These are phyloP conservation scores for Diatrype stigma DNA, from an alignment of 2,329 filamentous ascomycete genomes.

Conservation along the genomic window DNA sequence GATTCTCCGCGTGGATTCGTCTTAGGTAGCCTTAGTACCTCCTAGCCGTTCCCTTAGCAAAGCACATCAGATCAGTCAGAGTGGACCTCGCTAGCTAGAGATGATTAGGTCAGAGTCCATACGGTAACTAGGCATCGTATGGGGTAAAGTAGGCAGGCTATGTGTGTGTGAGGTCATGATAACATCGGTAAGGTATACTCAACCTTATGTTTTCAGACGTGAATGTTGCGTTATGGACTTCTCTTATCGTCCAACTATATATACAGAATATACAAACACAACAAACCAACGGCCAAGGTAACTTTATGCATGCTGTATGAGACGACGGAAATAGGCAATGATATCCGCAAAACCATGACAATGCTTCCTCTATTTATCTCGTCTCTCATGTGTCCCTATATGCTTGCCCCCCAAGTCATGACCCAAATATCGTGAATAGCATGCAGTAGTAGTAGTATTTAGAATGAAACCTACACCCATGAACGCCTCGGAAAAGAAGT, in stretches of 20 bases:
- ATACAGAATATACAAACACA: neutral
- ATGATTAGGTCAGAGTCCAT: too few species aligned
- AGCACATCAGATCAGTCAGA: neutral
- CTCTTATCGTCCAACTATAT: neutral
- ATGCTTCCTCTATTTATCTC: neutral
- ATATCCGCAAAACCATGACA: neutral
- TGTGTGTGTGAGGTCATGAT: too few species aligned
- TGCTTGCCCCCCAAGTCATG: neutral
- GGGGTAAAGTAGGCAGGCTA: too few species aligned
- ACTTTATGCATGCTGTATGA: too few species aligned
- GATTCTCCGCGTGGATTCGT: constrained; percentile 5
- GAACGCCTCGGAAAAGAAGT: neutral
- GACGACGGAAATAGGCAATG: too few species aligned
- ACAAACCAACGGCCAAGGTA: too few species aligned
- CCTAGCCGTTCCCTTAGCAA: too few species aligned
- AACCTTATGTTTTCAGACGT: too few species aligned
- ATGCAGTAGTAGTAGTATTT: neutral
- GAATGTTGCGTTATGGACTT: too few species aligned
- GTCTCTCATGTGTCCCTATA: neutral
- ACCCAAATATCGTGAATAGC: neutral
- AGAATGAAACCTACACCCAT: neutral
- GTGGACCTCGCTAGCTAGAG: neutral
- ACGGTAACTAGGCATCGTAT: too few species aligned
- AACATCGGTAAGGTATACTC: too few species aligned
- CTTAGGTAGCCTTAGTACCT: too few species aligned